phyloP scores from a whole-genome alignment of 305 asterid genomes.

The Rubia peregrina region DNA sequence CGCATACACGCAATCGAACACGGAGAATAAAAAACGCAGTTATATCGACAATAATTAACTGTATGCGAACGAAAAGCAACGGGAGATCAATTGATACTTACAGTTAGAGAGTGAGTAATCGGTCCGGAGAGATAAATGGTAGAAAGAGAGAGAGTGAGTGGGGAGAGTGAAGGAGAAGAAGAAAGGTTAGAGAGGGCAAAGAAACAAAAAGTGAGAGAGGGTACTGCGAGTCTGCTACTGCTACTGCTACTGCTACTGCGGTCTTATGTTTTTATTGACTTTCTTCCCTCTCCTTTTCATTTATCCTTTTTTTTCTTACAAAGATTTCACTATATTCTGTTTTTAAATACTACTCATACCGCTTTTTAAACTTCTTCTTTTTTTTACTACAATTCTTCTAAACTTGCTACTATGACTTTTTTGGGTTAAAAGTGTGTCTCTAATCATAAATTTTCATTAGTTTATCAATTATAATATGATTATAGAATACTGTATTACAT shows the following conservation, averaged over 20 bases:
- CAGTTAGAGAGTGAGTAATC: conserved; percentile 15
- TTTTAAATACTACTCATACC: not conserved
- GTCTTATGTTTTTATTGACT: conserved; percentile 1
- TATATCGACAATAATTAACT: not conserved
- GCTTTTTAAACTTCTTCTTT: too few species aligned
- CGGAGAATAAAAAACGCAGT: not conserved
- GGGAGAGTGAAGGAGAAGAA: conserved; percentile 4
- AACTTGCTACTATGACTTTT: too few species aligned
- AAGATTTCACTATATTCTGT: not conserved
- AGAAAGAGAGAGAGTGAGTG: conserved; percentile 1
- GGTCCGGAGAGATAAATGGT: not conserved
- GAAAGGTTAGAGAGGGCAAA: not conserved
- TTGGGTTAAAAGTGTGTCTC: too few species aligned
- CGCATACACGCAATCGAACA: not conserved
- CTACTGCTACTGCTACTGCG: conserved; percentile 14
- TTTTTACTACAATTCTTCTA: too few species aligned
- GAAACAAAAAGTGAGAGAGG: not conserved
- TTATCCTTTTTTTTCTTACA: not conserved
- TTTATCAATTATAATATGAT: too few species aligned
- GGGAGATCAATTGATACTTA: conserved; percentile 15
- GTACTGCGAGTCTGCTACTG: not conserved
- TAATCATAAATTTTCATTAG: too few species aligned
- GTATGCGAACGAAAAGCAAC: not conserved
- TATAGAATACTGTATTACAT: too few species aligned
- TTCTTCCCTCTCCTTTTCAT: not conserved